Conservation (phyloP, 257 asterid species). For the Striga asiatica region DNA sequence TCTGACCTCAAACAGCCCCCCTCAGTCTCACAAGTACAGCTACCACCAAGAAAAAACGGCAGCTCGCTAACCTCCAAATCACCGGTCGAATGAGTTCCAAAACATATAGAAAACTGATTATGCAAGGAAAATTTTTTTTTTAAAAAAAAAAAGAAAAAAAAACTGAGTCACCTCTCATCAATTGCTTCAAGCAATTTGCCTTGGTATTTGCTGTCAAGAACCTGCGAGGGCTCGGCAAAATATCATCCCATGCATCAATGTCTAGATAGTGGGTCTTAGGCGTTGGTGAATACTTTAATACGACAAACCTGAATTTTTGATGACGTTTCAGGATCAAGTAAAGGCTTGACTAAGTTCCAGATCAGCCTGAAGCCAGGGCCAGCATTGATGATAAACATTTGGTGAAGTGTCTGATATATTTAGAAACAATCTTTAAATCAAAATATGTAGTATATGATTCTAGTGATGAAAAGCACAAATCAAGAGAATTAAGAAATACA, state of each 20-base stretch:
- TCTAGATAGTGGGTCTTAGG: neutral
- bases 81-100: neutral
- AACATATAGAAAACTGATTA: neutral
- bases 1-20: conserved; percentile 40
- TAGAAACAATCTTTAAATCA: too few species aligned
- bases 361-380: conserved; percentile 44
- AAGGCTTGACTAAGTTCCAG: conserved; percentile 39
- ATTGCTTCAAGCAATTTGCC: conserved; percentile 37
- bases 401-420: conserved; percentile 33
- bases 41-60: conserved; percentile 42
- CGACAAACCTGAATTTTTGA: conserved; percentile 30
- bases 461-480: neutral
- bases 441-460: neutral
- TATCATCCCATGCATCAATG: neutral
- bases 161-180: conserved; percentile 43
- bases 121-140: neutral
- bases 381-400: conserved; percentile 43
- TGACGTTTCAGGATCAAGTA: conserved; percentile 43
- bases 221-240: conserved; percentile 17
- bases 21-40: conserved; percentile 30
- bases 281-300: neutral
- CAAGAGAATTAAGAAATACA: neutral
- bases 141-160: neutral
- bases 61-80: conserved; percentile 27
- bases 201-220: conserved; percentile 34